Evolutionary conservation across 345 rosid genomes (phyloP), one percentile per base, ranked within the genome.

Genomic region (Syzygium aqueum): DNA sequence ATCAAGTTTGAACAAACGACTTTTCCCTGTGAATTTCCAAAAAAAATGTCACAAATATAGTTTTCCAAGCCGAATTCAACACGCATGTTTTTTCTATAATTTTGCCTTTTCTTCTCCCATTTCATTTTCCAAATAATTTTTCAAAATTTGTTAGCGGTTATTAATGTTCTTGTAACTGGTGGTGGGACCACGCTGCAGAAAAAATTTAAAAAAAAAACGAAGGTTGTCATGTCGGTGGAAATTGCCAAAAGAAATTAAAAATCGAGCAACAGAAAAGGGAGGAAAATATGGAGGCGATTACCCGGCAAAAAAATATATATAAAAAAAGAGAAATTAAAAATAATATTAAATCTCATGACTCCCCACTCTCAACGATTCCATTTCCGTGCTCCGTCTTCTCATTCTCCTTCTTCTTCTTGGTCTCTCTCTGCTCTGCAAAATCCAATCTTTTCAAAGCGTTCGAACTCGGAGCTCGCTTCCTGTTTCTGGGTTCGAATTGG

Each of bases 211-310:
- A 33, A 59, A 33, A 73, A 73, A 73, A 49, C 82, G 49, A 19
- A 19, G 82, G 7, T 37, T 73, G 77, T 63, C 83, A 85, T 85
- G 87, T 85, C 87, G 87, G 87, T 85, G 87, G 87, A 54, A 65
- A 85, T 56, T 85, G 53, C 77, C 52, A 37, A n/a, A 43, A 61
- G 30, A 37, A 43, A 56, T 59, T 46, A 19, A 23, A 52, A 51
- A 51, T 17, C 0, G 22, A 19, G 13, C 49, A 33, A 37, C 80
- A 73, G 80, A 73, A 73, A 73, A 73, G 23, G 49, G 25, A 37
- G 27, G 8, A 73, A 73, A 73, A 73, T 19, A 73, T 37, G 49
- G 49, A 37, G 82, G 15, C 82, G 46, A 73, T 17, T 73, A 23
- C 78, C 78, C 23, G 78, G 46, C 78, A 37, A 77, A 63, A 14